These are phyloP conservation scores for Fagopyrum homotropicum DNA, from an alignment of 148 eudicot genomes.

Conservation along the genomic window DNA sequence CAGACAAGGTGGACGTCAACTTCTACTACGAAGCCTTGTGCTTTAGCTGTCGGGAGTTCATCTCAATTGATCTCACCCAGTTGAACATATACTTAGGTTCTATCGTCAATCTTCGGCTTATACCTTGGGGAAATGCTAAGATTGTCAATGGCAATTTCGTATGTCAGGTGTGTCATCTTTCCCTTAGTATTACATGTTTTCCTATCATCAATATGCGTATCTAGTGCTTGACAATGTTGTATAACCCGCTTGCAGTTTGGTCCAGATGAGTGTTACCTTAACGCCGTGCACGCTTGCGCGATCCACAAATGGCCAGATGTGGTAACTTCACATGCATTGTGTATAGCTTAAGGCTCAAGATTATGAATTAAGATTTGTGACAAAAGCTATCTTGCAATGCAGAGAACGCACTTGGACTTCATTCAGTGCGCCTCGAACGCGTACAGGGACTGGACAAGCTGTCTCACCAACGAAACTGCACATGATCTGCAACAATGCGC, in stretches of 20 bases:
- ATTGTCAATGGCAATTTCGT: neutral
- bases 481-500: neutral
- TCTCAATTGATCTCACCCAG: neutral
- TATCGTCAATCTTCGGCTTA: neutral
- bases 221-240: neutral
- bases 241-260: neutral
- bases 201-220: too few species aligned
- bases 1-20: slow-evolving; percentile 1
- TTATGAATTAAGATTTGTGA: neutral
- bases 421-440: neutral
- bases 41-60: neutral
- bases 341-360: too few species aligned
- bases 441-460: neutral
- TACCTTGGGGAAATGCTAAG: neutral
- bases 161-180: neutral
- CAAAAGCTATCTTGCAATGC: neutral
- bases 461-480: neutral
- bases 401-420: neutral
- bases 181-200: neutral
- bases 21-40: slow-evolving; percentile 3
- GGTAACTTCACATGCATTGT: neutral
- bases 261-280: slow-evolving; percentile 6
- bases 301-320: slow-evolving; percentile 4
- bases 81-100: neutral
- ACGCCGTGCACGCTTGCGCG: neutral